Evolutionary conservation across 371 early-diverging fungal genomes (phyloP), one percentile per base, ranked within the genome.

Genomic region (Nematocida sp.): DNA sequence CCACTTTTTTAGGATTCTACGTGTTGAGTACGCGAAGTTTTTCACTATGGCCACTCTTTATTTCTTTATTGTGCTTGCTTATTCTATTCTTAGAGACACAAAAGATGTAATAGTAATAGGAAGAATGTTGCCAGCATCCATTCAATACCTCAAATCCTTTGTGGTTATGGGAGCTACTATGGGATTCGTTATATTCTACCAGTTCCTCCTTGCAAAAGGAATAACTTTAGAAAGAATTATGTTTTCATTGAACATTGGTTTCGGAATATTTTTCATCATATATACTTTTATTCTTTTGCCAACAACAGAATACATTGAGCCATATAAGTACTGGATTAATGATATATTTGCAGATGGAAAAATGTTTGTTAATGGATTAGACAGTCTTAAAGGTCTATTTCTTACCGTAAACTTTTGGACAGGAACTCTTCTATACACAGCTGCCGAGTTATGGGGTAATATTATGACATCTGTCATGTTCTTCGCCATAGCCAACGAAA

Each of bases 381-480:
- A 76, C 16, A 51, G 65, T 53, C 26, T 83, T 18, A 64, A 69
- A 32, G 77, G 65, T 18, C 49, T 82, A 42, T 45, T 83, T 16
- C 59, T 82, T 26, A 85, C 82, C 1, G n/a, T 82, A 9, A 76
- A 71, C 36, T 77, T 77, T 49, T 85, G 82, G 49, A 78, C 83
- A 40, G 69, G 82, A n/a, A 81, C 85, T 13, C 48, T 81, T 18
- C 53, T 80, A 9, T 85, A 77, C 66, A 79, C 83, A 3, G 36
- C 77, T 30, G 78, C 84, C n/a, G 85, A 85, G 66, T 55, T 83
- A 25, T 85, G 84, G 84, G 85, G 85, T 35, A 80, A 75, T 57
- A 45, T 82, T 1, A 77, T 85, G 49, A 65, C 83, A 4, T 78
- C 81, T 11, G 75, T 85, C 65, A 68, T 85, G 39, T 85, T 83